Conservation (phyloP, 352 stramenopile species). For the Bremia lactucae region DNA sequence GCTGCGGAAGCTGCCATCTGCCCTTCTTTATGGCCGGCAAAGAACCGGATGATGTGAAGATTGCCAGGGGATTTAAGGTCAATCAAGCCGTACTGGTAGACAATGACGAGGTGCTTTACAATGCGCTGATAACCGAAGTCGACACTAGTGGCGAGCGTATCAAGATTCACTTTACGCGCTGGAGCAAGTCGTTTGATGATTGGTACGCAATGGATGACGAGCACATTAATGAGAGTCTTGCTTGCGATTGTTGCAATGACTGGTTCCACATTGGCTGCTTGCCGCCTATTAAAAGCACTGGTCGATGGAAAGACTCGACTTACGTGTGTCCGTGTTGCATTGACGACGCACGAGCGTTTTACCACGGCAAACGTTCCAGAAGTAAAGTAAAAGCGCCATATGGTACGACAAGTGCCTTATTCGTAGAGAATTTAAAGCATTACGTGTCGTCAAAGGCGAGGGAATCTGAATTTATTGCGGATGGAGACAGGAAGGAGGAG, state of each 20-base stretch:
- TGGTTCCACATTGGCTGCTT: conserved; percentile 85
- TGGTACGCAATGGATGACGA: conserved; percentile 87
- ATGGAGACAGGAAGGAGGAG: conserved; percentile 6
- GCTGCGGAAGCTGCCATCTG: conserved; percentile 49
- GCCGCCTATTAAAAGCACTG: conserved; percentile 75
- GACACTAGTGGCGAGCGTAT: conserved; percentile 58
- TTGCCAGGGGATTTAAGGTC: conserved; percentile 44
- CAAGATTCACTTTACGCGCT: conserved; percentile 82
- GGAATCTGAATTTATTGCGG: conserved; percentile 7
- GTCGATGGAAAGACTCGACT: conserved; percentile 75
- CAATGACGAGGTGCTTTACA: conserved; percentile 82
- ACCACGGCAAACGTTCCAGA: conserved; percentile 44
- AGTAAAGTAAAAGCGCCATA: conserved; percentile 37
- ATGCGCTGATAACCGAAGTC: conserved; percentile 76
- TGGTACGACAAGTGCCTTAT: conserved; percentile 23
- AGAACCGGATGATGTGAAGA: conserved; percentile 15
- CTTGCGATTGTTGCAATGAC: conserved; percentile 81
- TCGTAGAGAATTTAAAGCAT: conserved; percentile 17
- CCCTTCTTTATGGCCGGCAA: conserved; percentile 37
- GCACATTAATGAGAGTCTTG: conserved; percentile 82
- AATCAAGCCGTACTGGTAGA: conserved; percentile 80
- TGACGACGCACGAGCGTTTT: conserved; percentile 59
- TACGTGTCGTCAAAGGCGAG: conserved; percentile 14
- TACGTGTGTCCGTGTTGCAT: conserved; percentile 80
- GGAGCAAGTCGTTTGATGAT: conserved; percentile 83